Percentiles rank a stretch among this genome's conserved stretches.
phyloP scores from a whole-genome alignment of 495 filamentous ascomycete genomes.

The Terfezia boudieri region DNA sequence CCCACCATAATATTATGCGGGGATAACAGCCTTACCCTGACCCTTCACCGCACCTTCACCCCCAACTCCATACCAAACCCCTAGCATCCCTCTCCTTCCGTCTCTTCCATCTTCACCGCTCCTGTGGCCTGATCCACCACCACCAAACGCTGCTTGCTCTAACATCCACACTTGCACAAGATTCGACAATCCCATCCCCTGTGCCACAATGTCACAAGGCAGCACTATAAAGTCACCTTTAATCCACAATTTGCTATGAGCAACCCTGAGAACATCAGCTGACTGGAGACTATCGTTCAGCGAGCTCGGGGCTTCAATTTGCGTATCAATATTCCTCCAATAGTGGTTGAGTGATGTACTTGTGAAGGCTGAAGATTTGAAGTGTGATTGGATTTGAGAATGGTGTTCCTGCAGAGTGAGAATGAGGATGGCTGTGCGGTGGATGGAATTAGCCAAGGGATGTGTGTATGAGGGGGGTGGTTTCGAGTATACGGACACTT shows the following conservation, averaged over 20 bases:
- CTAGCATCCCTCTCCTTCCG: conserved; percentile 50
- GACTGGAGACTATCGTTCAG: conserved; percentile 34
- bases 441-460: neutral
- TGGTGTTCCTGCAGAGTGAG: conserved; percentile 17
- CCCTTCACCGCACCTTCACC: conserved; percentile 44
- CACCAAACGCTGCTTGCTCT: conserved; percentile 41
- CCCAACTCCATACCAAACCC: conserved; percentile 75
- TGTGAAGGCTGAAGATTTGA: conserved; percentile 15
- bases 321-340: conserved; percentile 14
- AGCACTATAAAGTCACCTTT: conserved; percentile 72
- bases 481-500: conserved; percentile 7
- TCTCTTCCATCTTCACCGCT: conserved; percentile 23
- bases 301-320: conserved; percentile 13
- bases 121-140: conserved; percentile 20
- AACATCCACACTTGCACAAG: conserved; percentile 73
- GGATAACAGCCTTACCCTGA: neutral
- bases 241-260: conserved; percentile 25
- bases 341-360: conserved; percentile 6
- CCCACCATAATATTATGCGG: neutral
- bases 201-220: conserved; percentile 79
- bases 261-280: conserved; percentile 62
- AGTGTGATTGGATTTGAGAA: conserved; percentile 15
- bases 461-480: no score
- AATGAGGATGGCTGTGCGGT: conserved; percentile 13
- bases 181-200: conserved; percentile 36